Percentiles rank a stretch among this genome's conserved stretches.
Conservation (phyloP, 805 yeast species). For the Candida oleophila region DNA sequence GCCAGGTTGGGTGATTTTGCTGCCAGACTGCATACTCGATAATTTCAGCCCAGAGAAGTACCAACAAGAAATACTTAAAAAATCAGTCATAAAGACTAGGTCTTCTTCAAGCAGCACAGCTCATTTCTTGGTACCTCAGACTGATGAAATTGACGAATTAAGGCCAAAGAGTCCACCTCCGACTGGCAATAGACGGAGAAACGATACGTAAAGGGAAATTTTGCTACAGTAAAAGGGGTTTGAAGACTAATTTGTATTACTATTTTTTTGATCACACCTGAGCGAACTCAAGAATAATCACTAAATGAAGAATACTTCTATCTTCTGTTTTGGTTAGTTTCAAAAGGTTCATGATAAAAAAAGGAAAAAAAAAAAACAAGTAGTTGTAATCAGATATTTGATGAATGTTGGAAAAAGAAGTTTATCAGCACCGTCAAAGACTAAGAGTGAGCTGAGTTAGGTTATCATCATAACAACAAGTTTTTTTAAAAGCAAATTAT, state of each 20-base stretch:
- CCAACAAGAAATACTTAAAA: conserved; percentile 28
- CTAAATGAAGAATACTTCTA: neutral
- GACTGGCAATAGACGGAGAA: neutral
- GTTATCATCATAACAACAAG: conserved; percentile 47
- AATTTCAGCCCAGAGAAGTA: conserved; percentile 50
- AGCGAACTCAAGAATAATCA: neutral
- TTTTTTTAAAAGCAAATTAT: conserved; percentile 3
- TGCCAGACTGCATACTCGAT: conserved; percentile 78
- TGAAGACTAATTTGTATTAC: too few relatives aligned
- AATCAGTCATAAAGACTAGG: conserved; percentile 26
- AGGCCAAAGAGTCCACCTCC: conserved; percentile 77
- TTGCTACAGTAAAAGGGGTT: neutral
- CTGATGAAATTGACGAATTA: conserved; percentile 70
- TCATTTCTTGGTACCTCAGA: conserved; percentile 58
- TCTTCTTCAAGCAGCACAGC: conserved; percentile 6
- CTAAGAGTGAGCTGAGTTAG: conserved; percentile 61
- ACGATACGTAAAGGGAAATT: neutral
- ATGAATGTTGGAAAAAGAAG: conserved; percentile 51
- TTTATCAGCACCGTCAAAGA: conserved; percentile 49
- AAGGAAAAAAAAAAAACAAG: neutral
- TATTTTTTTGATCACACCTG: neutral
- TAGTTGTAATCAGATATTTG: conserved; percentile 18
- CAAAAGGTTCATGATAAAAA: neutral
- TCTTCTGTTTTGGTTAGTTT: neutral
- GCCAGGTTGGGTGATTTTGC: conserved; percentile 88